Base-by-base conservation (phyloP, 306 rosid species). In the Crotalaria pallida region DNA sequence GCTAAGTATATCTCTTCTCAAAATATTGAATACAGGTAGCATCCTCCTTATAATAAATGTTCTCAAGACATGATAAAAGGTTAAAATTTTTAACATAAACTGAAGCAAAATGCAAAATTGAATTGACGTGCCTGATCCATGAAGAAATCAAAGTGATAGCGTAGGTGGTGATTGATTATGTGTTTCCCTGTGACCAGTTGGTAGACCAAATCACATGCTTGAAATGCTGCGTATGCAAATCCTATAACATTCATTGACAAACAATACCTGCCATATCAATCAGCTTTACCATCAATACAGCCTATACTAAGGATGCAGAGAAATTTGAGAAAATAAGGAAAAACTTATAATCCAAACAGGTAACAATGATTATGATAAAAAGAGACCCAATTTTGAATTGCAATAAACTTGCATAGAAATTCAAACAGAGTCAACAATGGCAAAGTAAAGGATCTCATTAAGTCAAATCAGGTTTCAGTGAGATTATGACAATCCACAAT, bases 91-190 rank as follows among this genome's bases (percentile, higher is more conserved):
- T 41, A 36, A 36, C 43, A 36, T 36, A n/a, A 47, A 61, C 9
- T 53, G n/a, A 21, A 8, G 36, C 8, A 43, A 50, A 13, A 44
- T 10, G 0, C 48, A 2, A n/a, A 47, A 61, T 11, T 40, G 17
- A 21, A 12, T 12, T 1, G 60, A 81, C 89, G 83, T 81, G 75
- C 99, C 96, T 95, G 99, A 77, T 95, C 99, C 96, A 91, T 83
- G 82, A 91, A 84, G 85, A 95, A 91, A 73, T 79, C 96, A 51
- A 91, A 89, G 74, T 82, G 88, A 72, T 13, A 67, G n/a, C 92
- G 90, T 36, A 83, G 77, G 66, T 66, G 84, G 67, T 89, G 88
- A 53, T 53, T 72, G 72, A 89, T 82, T 57, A 87, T 55, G 53
- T 43, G 80, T 50, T 71, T 86, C 55, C 89, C 86, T 0, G 75